These are phyloP conservation scores for Periglandula ipomoeae DNA, from an alignment of 2,329 filamentous ascomycete genomes.

Conservation along the genomic window DNA sequence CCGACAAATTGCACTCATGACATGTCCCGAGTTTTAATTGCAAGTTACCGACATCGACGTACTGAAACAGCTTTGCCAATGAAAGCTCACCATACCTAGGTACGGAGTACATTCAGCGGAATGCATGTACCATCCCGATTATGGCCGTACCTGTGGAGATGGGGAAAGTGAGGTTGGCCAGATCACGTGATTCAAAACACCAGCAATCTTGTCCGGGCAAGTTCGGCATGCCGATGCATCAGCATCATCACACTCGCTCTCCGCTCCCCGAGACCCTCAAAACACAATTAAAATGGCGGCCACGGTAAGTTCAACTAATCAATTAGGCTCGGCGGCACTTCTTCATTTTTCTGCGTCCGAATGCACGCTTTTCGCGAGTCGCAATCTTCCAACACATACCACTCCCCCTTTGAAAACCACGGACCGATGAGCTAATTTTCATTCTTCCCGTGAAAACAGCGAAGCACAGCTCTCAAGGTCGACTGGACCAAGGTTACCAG, in stretches of 20 bases:
- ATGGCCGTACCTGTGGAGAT: not conserved
- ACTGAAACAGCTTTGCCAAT: not conserved
- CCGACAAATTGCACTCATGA: too few relatives aligned
- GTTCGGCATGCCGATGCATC: conserved; percentile 38
- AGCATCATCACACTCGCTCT: conserved; percentile 39
- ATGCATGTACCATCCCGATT: not conserved
- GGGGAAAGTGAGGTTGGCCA: not conserved
- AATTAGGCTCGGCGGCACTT: not conserved
- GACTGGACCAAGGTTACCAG: conserved; percentile 94
- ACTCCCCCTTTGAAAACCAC: not conserved
- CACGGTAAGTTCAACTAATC: conserved; percentile 46
- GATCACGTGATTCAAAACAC: conserved; percentile 23
- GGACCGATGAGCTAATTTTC: conserved; percentile 48
- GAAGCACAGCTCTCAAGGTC: conserved; percentile 97
- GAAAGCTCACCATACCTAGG: not conserved
- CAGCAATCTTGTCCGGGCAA: conserved; percentile 22
- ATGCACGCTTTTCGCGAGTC: not conserved
- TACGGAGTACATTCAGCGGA: not conserved
- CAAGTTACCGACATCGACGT: not conserved
- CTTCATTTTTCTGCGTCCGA: not conserved
- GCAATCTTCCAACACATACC: not conserved
- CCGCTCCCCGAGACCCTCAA: conserved; percentile 37
- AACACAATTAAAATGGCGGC: conserved; percentile 51
- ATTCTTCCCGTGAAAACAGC: conserved; percentile 43
- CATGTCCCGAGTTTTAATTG: too few relatives aligned